A percentile compares a stretch with the other conserved stretches of the same genome.
phyloP scores from a whole-genome alignment of 2,329 filamentous ascomycete species.

The Xylariomycetidae sp. region DNA sequence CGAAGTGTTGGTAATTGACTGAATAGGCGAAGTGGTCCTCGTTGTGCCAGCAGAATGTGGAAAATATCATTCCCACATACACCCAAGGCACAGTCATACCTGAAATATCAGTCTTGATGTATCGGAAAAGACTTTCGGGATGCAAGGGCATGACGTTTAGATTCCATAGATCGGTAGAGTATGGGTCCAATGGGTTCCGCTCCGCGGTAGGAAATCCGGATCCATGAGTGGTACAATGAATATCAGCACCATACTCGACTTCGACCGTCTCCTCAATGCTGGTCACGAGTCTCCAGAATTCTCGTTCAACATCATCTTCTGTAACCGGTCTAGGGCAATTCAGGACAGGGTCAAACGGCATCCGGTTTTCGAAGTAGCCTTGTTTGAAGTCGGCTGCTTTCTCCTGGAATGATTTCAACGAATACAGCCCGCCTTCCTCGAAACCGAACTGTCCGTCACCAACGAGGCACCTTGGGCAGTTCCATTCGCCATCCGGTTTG shows the following conservation, averaged over 20 bases:
- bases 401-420: constrained; percentile 90
- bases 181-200: constrained; percentile 79
- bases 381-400: constrained; percentile 95
- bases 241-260: constrained; percentile 96
- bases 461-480: constrained; percentile 90
- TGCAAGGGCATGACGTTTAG: constrained; percentile 88
- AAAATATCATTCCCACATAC: constrained; percentile 99
- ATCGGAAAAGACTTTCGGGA: constrained; percentile 85
- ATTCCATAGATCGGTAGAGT: constrained; percentile 92
- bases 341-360: constrained; percentile 79
- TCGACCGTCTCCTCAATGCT: constrained; percentile 94
- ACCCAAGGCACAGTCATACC: constrained; percentile 99
- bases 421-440: constrained; percentile 94
- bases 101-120: constrained; percentile 97
- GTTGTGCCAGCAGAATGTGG: constrained; percentile 99
- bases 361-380: constrained; percentile 84
- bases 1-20: constrained; percentile 97
- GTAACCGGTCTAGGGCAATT: constrained; percentile 78
- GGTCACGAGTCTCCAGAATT: constrained; percentile 94
- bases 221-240: constrained; percentile 95
- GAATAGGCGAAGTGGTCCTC: constrained; percentile 98
- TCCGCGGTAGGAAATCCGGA: constrained; percentile 96
- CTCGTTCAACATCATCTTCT: constrained; percentile 91
- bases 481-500: constrained; percentile 85
- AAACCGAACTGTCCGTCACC: constrained; percentile 97